Base-by-base conservation (phyloP, 306 rosid genomes). In the Gillenia trifoliata region DNA sequence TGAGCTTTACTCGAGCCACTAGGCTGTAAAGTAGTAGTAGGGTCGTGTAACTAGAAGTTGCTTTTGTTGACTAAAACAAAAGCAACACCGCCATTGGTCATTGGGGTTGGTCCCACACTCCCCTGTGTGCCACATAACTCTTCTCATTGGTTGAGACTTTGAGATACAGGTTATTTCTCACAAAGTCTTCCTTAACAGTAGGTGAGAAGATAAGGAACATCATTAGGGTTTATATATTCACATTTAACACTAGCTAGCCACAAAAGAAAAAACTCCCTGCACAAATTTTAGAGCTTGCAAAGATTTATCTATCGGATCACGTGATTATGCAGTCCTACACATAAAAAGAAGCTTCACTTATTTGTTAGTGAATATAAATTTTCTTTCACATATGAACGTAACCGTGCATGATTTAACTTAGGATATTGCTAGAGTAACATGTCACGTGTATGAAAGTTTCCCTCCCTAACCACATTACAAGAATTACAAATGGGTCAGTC, bases 61-160 rank as follows among this genome's bases (percentile, higher is more conserved):
- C 81, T 77, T 86, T 86, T 88, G 79, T 86, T 86, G 92, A 88
- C 92, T 61, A 19, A 25, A 57, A 74, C 23, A 59, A 50, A 26
- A 6, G 22, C 34, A 41, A 30, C 30, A 63, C 4, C 60, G 15
- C 38, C 52, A 76, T 79, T 77, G 67, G 54, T 75, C 75, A 64
- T 50, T 70, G 23, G 33, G 7, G 1, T 25, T 66, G 79, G 82
- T n/a, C 49, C 92, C 77, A 64, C 59, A 19, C 6, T 30, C 38
- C 78, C 80, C 86, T 83, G 85, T 64, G 70, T 81, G 86, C 86
- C 88, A 88, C 88, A 85, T 81, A 88, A 70, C 82, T 70, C 71
- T 33, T 80, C 82, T 78, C 79, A 82, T 78, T 84, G 81, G 87
- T 70, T 54, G 67, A 70, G 66, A 72, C 76, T 85, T 66, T 61